Base-by-base conservation (phyloP, 2,329 filamentous ascomycete genomes). In the Fusarium sp. region DNA sequence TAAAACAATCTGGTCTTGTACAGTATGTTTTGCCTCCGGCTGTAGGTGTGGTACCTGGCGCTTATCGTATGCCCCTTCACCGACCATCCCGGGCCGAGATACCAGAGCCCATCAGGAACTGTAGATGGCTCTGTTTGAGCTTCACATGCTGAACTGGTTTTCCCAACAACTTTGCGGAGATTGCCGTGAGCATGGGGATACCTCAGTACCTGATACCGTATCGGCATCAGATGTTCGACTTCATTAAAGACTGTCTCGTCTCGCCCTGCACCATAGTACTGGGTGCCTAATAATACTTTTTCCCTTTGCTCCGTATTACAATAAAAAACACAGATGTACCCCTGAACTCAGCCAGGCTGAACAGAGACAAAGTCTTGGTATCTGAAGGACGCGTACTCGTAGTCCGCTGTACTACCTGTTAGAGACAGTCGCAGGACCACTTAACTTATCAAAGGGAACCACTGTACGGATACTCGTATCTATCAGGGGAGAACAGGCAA, bases 31-130 rank as follows among this genome's bases (percentile, higher is more conserved):
- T 65, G 12, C 40, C 41, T 53, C 43, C 18, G 34, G 18, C 18
- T 48, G 37, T 25, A 49, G 43, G 63, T 49, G 63, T 66, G 47
- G 61, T 55, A 61, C 63, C 60, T 55, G 61, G 66, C 55, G 65
- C 61, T 46, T 68, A 59, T 63, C 51, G 47, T 37, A 62, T 42
- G 25, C 55, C 40, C 49, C 67, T 71, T 70, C 62, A 70, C 67
- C 67, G 67, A 70, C 63, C 58, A 53, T 68, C 59, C 63, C 68
- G 63, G 68, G 50, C 68, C 59, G 67, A 70, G 63, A 68, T 60
- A 68, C 41, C 47, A 53, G 56, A 37, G 28, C 18, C 43, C 48
- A 55, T 43, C 55, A 37, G 41, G 40, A 37, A 37, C 34, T 37
- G 28, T 28, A 61, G 59, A 62, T 62, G 42, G 66, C 45, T 62